These are phyloP conservation scores for Vitis labrusca DNA, from an alignment of 164 flowering plant species.

Conservation along the genomic window DNA sequence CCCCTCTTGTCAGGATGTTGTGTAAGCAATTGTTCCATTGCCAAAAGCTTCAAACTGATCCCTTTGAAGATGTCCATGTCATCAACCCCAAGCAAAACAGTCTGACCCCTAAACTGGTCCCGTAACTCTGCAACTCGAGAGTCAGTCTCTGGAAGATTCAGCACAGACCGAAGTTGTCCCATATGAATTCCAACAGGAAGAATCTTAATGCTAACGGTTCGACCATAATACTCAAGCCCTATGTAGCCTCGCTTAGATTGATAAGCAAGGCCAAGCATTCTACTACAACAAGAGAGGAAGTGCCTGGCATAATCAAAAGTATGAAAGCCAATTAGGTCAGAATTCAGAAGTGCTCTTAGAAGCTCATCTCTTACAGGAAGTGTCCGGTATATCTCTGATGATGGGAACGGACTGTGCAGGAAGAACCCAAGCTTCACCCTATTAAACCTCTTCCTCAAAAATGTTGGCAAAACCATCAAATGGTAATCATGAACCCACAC, in stretches of 20 bases:
- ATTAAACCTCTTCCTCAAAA: conserved; percentile 48
- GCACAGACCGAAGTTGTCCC: conserved; percentile 33
- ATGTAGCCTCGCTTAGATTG: conserved; percentile 51
- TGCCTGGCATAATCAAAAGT: conserved; percentile 55
- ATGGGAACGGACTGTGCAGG: conserved; percentile 53
- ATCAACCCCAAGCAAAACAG: conserved; percentile 48
- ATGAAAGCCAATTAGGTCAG: conserved; percentile 50
- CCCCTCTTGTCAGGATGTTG: conserved; percentile 44
- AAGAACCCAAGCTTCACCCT: conserved; percentile 47
- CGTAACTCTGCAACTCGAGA: conserved; percentile 29
- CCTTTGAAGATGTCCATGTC: conserved; percentile 56
- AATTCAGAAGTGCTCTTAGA: conserved; percentile 44
- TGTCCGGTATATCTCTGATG: conserved; percentile 47
- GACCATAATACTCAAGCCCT: conserved; percentile 54
- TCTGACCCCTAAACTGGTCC: conserved; percentile 35
- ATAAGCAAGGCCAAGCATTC: conserved; percentile 56
- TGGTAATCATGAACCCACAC: conserved; percentile 60
- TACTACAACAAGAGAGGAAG: conserved; percentile 52
- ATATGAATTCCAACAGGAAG: conserved; percentile 55
- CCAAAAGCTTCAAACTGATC: conserved; percentile 49
- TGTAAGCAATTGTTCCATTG: conserved; percentile 45
- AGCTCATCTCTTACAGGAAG: conserved; percentile 52
- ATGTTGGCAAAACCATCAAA: conserved; percentile 53
- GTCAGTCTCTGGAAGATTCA: conserved; percentile 42
- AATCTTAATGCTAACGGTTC: conserved; percentile 49